Evolutionary conservation across 306 rosid species (phyloP).

Genomic region (Corylus avellana): DNA sequence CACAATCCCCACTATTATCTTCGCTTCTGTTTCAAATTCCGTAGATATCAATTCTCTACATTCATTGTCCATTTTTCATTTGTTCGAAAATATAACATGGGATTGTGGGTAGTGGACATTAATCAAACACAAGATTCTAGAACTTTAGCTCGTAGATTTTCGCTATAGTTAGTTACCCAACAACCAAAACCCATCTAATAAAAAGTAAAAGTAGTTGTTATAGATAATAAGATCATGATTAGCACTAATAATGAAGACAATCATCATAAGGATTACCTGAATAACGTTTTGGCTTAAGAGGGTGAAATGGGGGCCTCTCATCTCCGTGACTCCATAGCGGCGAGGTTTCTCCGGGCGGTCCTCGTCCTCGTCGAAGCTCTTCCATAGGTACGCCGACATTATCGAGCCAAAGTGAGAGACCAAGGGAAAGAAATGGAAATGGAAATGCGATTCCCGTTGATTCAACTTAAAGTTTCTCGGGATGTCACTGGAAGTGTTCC

Average conservation of each 20-base stretch:
- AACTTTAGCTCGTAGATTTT: neutral
- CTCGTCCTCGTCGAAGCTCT: constrained; percentile 73
- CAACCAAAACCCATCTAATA: neutral
- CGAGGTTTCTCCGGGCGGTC: constrained; percentile 94
- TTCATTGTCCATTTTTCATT: neutral
- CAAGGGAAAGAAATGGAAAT: neutral
- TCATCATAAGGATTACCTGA: constrained; percentile 42
- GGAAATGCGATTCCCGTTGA: neutral
- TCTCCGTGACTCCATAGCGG: constrained; percentile 79
- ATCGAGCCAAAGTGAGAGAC: neutral
- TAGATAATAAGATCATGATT: neutral
- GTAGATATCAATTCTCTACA: neutral
- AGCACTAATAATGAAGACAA: neutral
- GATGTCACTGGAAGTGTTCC: neutral
- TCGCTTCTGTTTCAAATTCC: neutral
- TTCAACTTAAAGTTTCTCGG: neutral
- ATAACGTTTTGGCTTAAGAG: constrained; percentile 61
- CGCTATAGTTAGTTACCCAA: neutral
- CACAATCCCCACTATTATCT: neutral
- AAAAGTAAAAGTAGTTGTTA: neutral
- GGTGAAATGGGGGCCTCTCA: constrained; percentile 65
- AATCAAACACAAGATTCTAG: neutral
- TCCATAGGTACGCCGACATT: constrained; percentile 77
- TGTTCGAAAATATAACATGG: neutral
- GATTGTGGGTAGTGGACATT: neutral